These are phyloP conservation scores for Luvunga scandens DNA, from an alignment of 345 rosid species.

Conservation along the genomic window DNA sequence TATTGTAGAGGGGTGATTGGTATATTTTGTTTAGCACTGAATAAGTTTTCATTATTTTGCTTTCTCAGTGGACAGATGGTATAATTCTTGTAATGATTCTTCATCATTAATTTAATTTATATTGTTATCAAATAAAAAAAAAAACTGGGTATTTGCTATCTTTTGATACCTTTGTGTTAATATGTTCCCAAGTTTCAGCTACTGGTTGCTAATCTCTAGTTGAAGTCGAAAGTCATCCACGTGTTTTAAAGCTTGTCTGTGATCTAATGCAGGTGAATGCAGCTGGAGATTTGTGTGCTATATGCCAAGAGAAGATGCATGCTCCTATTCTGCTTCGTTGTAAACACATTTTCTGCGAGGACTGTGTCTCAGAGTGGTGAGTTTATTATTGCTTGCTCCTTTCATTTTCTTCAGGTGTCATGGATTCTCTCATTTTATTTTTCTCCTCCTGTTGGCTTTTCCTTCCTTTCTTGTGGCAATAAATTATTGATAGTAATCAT, in stretches of 20 bases:
- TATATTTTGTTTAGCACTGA: too few relatives aligned
- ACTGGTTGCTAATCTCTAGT: not conserved
- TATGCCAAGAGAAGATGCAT: slow-evolving; percentile 99
- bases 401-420: not conserved
- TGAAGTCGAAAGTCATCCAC: not conserved
- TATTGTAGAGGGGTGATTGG: too few relatives aligned
- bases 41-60: too few relatives aligned
- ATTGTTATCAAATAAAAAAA: too few relatives aligned
- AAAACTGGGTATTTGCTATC: not conserved
- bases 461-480: not conserved
- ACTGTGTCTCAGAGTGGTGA: slow-evolving; percentile 97
- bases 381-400: slow-evolving; percentile 11
- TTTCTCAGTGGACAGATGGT: too few relatives aligned
- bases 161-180: not conserved
- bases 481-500: not conserved
- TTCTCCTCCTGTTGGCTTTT: not conserved
- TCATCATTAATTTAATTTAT: too few relatives aligned
- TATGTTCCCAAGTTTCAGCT: not conserved
- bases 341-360: slow-evolving; percentile 97
- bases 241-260: not conserved
- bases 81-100: too few relatives aligned
- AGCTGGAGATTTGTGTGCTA: slow-evolving; percentile 94
- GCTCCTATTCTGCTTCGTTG: slow-evolving; percentile 90
- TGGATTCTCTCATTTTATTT: not conserved
- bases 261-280: slow-evolving; percentile 71